Percentiles rank a stretch among this genome's conserved stretches.
Conservation (phyloP, 2,329 filamentous ascomycete species). For the Talaromyces sp. region DNA sequence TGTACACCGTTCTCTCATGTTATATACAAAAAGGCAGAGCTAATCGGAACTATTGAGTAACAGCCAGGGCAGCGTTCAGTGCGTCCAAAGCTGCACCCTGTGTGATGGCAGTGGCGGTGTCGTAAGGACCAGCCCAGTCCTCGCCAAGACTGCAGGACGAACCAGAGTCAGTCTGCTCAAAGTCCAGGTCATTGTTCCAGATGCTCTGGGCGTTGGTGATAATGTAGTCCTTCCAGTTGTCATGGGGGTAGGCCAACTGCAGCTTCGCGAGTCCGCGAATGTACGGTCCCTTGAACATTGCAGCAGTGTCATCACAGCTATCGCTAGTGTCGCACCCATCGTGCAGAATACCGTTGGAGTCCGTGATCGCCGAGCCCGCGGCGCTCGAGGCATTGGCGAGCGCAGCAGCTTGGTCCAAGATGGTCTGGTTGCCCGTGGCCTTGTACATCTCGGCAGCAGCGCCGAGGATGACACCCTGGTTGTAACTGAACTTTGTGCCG, state of each 20-base stretch:
- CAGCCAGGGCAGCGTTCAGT: conserved; percentile 10
- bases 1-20: neutral
- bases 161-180: conserved; percentile 3
- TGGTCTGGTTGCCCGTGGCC: conserved; percentile 13
- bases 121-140: conserved; percentile 13
- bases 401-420: conserved; percentile 33
- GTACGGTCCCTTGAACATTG: conserved; percentile 66
- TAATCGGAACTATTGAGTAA: neutral
- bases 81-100: conserved; percentile 10
- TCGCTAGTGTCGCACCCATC: conserved; percentile 48
- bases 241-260: conserved; percentile 43
- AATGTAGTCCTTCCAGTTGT: conserved; percentile 49
- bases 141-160: conserved; percentile 6
- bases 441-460: conserved; percentile 11
- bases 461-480: conserved; percentile 11
- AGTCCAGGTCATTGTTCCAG: conserved; percentile 48
- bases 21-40: neutral
- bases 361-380: conserved; percentile 12
- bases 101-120: conserved; percentile 3
- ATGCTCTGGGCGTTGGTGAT: conserved; percentile 58
- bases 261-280: conserved; percentile 56
- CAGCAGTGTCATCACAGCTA: conserved; percentile 36
- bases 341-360: conserved; percentile 41
- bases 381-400: conserved; percentile 49
- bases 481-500: conserved; percentile 5